phyloP scores from a whole-genome alignment of 176 grass and related monocot species.

The Cenchrus fungigraminus region DNA sequence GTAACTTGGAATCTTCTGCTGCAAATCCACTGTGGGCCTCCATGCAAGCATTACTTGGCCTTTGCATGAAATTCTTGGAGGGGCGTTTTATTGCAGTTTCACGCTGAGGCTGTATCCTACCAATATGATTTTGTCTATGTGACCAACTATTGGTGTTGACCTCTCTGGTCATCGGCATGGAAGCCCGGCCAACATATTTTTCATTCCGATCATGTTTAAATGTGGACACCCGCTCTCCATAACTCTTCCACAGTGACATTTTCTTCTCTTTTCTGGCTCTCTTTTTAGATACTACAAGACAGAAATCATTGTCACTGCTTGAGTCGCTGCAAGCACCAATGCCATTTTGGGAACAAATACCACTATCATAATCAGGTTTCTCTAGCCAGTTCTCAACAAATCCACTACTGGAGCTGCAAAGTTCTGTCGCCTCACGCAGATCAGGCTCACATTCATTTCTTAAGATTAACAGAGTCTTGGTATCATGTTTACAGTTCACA shows the following conservation, averaged over 20 bases:
- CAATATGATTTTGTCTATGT: conserved; percentile 35
- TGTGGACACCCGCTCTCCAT: conserved; percentile 15
- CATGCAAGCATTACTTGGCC: conserved; percentile 21
- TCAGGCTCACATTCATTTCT: conserved; percentile 45
- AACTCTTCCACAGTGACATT: conserved; percentile 48
- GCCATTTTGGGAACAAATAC: conserved; percentile 44
- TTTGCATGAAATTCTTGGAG: conserved; percentile 35
- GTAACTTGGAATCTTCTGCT: conserved; percentile 35
- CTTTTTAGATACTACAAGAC: conserved; percentile 67
- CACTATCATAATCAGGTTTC: conserved; percentile 33
- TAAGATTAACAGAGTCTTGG: not conserved
- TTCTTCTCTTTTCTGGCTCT: conserved; percentile 68
- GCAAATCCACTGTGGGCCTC: conserved; percentile 14
- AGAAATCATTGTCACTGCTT: conserved; percentile 57
- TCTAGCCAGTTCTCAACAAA: conserved; percentile 45
- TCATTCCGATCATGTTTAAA: conserved; percentile 21
- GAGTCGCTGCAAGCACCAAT: conserved; percentile 21
- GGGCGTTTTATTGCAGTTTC: conserved; percentile 33
- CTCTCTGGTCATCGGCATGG: conserved; percentile 51
- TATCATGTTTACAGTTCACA: conserved; percentile 44
- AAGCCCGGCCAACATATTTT: conserved; percentile 39
- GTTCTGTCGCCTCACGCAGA: conserved; percentile 16
- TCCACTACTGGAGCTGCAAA: conserved; percentile 34
- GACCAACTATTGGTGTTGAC: conserved; percentile 20
- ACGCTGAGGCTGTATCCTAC: conserved; percentile 39